Evolutionary conservation across 495 filamentous ascomycete species (phyloP), one percentile per base, ranked within the genome.

Genomic region (Talaromyces liani): DNA sequence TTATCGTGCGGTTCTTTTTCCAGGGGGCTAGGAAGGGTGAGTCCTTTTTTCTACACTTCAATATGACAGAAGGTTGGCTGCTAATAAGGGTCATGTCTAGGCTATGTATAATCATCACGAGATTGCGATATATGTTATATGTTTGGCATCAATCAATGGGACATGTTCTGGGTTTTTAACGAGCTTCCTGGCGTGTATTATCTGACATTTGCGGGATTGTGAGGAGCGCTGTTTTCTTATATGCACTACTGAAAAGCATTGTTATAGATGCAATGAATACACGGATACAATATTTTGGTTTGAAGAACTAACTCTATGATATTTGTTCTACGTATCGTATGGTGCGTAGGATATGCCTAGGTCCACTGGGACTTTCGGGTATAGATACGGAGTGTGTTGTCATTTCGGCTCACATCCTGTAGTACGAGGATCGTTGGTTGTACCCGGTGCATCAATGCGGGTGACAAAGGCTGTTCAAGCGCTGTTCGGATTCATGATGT

Each of bases 1-100:
- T 99, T 71, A 87, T 99, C 70, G 95, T 99, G 67, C 79, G 92
- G 63, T 97, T 98, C 86, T 98, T 98, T 77, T 98, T 98, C 84
- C 93, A 97, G 80, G 93, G 87, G n/a, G 87, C 87, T 14, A 74
- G 87, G 74, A 89, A 89, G 80, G 87, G 87, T 87, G 73, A 64
- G 82, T 27, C 27, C 1, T 79, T 58, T 18, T 55, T 1, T 58
- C n/a, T 36, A 7, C 5, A 20, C n/a, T 10, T 8, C 2, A 18
- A 1, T 20, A 5, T 25, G 18, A 16, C 7, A 3, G 34, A 56
- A 12, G 25, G 49, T 33, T 57, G 58, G 18, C 12, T 6, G 56
- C 59, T 64, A 24, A 27, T 20, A 4, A 31, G 10, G 25, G 7
- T 57, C 24, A n/a, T 64, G n/a, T 56, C 16, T 61, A 77, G 72